A percentile compares a stretch with the other conserved stretches of the same genome.
These are phyloP conservation scores for Dysphania ambrosioides DNA, from an alignment of 148 eudicot species.

Conservation along the genomic window DNA sequence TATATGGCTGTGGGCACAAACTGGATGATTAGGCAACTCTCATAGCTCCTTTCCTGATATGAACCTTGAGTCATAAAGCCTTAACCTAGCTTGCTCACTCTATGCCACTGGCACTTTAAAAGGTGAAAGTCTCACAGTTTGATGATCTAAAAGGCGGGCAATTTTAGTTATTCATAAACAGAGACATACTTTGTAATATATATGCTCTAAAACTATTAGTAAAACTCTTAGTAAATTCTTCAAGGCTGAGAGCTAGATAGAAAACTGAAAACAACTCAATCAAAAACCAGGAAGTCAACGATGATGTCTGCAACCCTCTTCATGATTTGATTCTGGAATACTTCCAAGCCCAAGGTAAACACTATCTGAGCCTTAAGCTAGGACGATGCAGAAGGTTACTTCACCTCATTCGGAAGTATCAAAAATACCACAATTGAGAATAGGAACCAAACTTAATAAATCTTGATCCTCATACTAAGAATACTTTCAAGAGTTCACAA, in stretches of 20 bases:
- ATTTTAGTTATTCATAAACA: not conserved
- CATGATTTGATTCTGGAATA: not conserved
- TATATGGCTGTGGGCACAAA: not conserved
- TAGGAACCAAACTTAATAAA: not conserved
- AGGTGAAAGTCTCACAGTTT: not conserved
- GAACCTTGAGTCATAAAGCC: not conserved
- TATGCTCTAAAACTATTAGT: not conserved
- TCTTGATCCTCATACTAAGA: too few species aligned
- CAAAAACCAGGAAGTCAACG: not conserved
- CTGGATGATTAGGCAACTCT: not conserved
- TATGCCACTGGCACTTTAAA: not conserved
- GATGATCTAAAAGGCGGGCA: too few species aligned
- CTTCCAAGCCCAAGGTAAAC: not conserved
- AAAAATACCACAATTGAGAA: not conserved
- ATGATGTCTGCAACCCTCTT: not conserved
- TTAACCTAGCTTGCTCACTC: not conserved
- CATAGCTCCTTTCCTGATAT: not conserved
- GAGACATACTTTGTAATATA: too few species aligned
- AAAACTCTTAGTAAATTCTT: not conserved
- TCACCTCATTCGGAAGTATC: not conserved
- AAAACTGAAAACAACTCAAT: not conserved
- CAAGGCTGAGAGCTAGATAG: not conserved
- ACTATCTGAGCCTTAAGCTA: not conserved
- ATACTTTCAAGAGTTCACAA: too few species aligned
- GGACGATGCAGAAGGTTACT: not conserved